Evolutionary conservation across 2,329 filamentous ascomycete genomes (phyloP).

Genomic region (Amylocarpus encephaloides): DNA sequence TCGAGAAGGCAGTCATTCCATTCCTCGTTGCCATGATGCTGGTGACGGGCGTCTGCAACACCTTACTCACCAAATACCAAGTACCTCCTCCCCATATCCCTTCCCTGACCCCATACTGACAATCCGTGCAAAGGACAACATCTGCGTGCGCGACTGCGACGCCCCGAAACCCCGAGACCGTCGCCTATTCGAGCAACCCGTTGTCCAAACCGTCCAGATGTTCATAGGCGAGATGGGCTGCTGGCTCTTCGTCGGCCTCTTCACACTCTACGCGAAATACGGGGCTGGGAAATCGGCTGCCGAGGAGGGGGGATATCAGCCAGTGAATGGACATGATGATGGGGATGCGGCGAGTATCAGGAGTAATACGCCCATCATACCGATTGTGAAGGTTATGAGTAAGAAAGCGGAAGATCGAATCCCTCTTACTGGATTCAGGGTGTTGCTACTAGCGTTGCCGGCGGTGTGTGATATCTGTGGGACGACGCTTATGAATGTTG

Average conservation of each 20-base stretch:
- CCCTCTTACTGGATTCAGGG: constrained; percentile 61
- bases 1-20: constrained; percentile 61
- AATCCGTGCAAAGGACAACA: constrained; percentile 65
- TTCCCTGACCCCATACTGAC: constrained; percentile 4
- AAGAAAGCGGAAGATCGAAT: constrained; percentile 49
- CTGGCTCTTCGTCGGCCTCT: constrained; percentile 79
- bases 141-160: constrained; percentile 90
- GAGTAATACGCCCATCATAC: constrained; percentile 39
- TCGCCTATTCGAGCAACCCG: constrained; percentile 82
- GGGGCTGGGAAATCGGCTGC: constrained; percentile 38
- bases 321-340: constrained; percentile 46
- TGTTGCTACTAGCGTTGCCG: constrained; percentile 73
- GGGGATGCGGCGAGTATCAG: constrained; percentile 41
- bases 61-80: constrained; percentile 93
- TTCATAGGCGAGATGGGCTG: constrained; percentile 94
- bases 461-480: constrained; percentile 91
- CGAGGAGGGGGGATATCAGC: constrained; percentile 55
- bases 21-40: constrained; percentile 95
- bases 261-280: constrained; percentile 59
- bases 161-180: constrained; percentile 58
- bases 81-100: constrained; percentile 40
- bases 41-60: constrained; percentile 93
- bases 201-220: constrained; percentile 96
- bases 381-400: constrained; percentile 46
- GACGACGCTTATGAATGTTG: constrained; percentile 96